Percentiles rank a stretch among this genome's conserved stretches.
These are phyloP conservation scores for Monosporascus sp. DNA, from an alignment of 2,329 filamentous ascomycete species.

Conservation along the genomic window DNA sequence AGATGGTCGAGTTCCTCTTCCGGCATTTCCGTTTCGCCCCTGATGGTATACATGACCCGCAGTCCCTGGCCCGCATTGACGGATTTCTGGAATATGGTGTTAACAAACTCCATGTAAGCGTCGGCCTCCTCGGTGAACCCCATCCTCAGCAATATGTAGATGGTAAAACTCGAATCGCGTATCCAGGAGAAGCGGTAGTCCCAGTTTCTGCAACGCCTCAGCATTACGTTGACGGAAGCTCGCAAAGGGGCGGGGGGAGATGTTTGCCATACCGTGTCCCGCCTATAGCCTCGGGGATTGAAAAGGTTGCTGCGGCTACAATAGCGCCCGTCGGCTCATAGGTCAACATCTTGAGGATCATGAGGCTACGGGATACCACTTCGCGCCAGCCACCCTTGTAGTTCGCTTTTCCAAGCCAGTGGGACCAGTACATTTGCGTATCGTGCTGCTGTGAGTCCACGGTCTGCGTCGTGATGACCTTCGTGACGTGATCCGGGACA, in stretches of 20 bases:
- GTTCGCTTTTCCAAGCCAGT: constrained; percentile 65
- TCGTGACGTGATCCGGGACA: constrained; percentile 50
- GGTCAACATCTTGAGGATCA: constrained; percentile 71
- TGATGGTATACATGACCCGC: constrained; percentile 79
- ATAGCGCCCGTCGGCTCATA: constrained; percentile 77
- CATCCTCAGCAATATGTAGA: constrained; percentile 71
- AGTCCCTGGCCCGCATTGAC: constrained; percentile 56
- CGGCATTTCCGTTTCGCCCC: constrained; percentile 68
- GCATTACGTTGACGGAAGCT: constrained; percentile 1
- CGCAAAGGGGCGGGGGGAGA: neutral
- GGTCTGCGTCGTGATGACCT: constrained; percentile 51
- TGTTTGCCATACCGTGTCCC: constrained; percentile 41
- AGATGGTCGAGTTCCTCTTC: constrained; percentile 65
- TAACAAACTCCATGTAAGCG: constrained; percentile 75
- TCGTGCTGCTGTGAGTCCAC: constrained; percentile 61
- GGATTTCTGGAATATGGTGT: constrained; percentile 60
- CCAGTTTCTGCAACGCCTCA: constrained; percentile 46
- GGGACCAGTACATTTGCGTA: constrained; percentile 67
- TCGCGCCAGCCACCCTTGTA: constrained; percentile 71
- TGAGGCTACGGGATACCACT: constrained; percentile 63
- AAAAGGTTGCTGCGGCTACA: constrained; percentile 71
- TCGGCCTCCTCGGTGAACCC: constrained; percentile 73
- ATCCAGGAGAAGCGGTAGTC: constrained; percentile 78
- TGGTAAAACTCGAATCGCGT: constrained; percentile 70
- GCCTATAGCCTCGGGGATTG: constrained; percentile 68